phyloP scores from a whole-genome alignment of 116 monocot genomes.

The Zostera marina region DNA sequence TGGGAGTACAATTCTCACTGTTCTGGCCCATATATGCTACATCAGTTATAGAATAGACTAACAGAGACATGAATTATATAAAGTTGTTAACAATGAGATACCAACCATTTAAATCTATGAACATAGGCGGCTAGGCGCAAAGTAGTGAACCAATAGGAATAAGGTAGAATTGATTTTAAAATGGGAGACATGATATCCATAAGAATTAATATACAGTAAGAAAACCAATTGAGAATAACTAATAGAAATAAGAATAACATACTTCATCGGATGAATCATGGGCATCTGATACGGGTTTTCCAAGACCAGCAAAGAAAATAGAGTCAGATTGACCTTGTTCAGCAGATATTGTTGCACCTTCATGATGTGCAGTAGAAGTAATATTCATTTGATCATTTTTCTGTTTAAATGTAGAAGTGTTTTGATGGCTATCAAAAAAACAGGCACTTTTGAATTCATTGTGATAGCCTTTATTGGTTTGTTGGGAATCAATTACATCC shows the following conservation, averaged over 20 bases:
- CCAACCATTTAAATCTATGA: no score
- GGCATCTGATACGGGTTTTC: slow-evolving; percentile 5
- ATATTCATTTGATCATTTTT: neutral
- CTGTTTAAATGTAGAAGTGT: neutral
- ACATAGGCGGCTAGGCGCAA: no score
- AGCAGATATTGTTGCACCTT: neutral
- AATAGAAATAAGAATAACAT: neutral
- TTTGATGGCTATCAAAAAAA: neutral
- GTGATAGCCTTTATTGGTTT: neutral
- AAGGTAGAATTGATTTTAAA: no score
- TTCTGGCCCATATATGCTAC: no score
- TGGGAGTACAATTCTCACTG: no score
- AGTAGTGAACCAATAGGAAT: no score
- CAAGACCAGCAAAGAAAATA: neutral
- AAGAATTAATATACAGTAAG: no score
- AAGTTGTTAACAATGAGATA: no score
- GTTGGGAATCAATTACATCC: slow-evolving; percentile 5
- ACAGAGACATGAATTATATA: no score
- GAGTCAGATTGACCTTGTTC: neutral
- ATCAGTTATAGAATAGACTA: no score
- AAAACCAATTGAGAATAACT: no score
- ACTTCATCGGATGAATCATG: slow-evolving; percentile 23
- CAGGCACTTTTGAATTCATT: neutral
- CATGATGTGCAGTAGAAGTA: neutral
- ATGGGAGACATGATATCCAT: no score